Evolutionary conservation across 2,329 filamentous ascomycete species (phyloP).

Genomic region (Botrytis cinerea): DNA sequence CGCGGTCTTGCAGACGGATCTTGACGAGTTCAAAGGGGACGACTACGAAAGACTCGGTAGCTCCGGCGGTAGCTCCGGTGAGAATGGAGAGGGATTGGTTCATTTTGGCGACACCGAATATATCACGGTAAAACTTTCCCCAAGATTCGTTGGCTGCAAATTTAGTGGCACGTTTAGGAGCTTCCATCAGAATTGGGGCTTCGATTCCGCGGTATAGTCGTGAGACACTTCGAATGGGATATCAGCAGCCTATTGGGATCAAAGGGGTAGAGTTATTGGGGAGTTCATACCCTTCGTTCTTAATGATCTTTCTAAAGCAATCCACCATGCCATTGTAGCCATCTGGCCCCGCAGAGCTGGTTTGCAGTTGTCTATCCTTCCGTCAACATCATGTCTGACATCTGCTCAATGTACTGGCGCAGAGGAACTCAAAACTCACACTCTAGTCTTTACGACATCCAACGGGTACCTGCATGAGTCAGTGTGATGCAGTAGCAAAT

Average conservation of each 20-base stretch:
- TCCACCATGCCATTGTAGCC: constrained; percentile 96
- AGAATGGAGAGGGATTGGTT: constrained; percentile 89
- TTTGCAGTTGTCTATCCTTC: constrained; percentile 75
- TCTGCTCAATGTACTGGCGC: background rate
- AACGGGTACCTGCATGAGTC: constrained; percentile 79
- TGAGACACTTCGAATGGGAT: background rate
- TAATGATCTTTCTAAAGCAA: constrained; percentile 96
- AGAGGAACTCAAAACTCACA: constrained; percentile 59
- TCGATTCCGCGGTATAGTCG: constrained; percentile 94
- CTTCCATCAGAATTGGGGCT: constrained; percentile 97
- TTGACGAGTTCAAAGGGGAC: constrained; percentile 98
- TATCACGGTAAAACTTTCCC: constrained; percentile 88
- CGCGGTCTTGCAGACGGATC: constrained; percentile 95
- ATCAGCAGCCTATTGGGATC: background rate
- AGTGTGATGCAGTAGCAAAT: constrained; percentile 20
- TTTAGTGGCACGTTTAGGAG: constrained; percentile 94
- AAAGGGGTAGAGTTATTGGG: background rate
- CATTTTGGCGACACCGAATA: constrained; percentile 84
- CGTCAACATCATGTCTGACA: constrained; percentile 26
- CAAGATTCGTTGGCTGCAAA: constrained; percentile 99
- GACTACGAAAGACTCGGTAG: constrained; percentile 94
- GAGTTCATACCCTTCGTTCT: constrained; percentile 78
- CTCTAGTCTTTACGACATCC: constrained; percentile 97
- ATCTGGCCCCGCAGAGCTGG: constrained; percentile 77
- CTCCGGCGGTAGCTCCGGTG: constrained; percentile 91